A percentile compares a stretch with the other conserved stretches of the same genome.
phyloP scores from a whole-genome alignment of 768 basidiomycete genomes.

The Boletellus ananiceps region DNA sequence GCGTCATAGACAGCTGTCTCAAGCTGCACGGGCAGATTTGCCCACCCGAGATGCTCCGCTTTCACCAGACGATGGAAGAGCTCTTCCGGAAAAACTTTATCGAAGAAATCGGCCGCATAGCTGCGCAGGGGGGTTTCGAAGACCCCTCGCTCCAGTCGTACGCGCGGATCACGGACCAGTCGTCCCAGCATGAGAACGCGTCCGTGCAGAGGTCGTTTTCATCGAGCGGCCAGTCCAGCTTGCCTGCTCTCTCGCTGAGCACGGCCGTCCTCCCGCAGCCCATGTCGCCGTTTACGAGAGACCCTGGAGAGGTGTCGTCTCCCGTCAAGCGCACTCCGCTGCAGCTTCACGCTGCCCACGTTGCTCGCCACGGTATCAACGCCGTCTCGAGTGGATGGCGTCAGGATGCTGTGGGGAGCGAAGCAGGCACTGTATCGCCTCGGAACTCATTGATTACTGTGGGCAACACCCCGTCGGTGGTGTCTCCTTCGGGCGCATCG shows the following conservation, averaged over 20 bases:
- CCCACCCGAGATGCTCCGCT: conserved; percentile 82
- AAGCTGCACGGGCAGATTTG: conserved; percentile 80
- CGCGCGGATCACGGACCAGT: conserved; percentile 40
- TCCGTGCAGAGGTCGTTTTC: conserved; percentile 48
- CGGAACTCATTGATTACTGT: conserved; percentile 76
- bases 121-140: conserved; percentile 53
- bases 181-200: conserved; percentile 44
- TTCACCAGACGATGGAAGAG: conserved; percentile 85
- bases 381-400: conserved; percentile 76
- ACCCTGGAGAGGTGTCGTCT: conserved; percentile 4
- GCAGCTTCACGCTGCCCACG: conserved; percentile 74
- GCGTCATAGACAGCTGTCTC: conserved; percentile 79
- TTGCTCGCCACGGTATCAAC: conserved; percentile 78
- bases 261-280: conserved; percentile 43
- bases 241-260: conserved; percentile 50
- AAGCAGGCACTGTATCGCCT: conserved; percentile 49
- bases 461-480: conserved; percentile 40
- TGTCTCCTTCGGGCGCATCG: conserved; percentile 47
- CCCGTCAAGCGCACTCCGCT: conserved; percentile 64
- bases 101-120: conserved; percentile 74
- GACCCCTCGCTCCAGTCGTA: conserved; percentile 39
- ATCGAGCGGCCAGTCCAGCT: conserved; percentile 36
- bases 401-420: conserved; percentile 42
- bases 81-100: conserved; percentile 83
- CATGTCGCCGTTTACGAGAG: conserved; percentile 33